Base-by-base conservation (phyloP, 2,329 filamentous ascomycete genomes). In the Alternaria incomplexa region DNA sequence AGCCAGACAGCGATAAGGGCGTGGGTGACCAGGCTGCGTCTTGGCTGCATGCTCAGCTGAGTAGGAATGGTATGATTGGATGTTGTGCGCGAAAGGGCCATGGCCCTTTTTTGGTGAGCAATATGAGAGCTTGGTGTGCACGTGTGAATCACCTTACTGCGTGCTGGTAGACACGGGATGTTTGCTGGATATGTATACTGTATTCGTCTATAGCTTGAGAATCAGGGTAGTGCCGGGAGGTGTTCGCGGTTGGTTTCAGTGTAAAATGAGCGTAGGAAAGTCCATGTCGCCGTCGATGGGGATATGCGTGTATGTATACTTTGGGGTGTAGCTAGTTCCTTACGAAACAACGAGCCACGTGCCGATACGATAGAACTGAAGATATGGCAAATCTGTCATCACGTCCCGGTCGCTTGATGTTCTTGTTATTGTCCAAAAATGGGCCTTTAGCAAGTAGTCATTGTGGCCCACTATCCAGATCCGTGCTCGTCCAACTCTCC, bases 61-160 rank as follows among this genome's bases (percentile, higher is more conserved):
- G 9, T 15, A 9, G 25, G n/a, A 13, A n/a, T 7, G 12, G 32
- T 1, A 5, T 48, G 20, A 59, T 55, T 59, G 50, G 28, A 6
- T 30, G 26, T 5, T n/a, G 1, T n/a, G 17, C 26, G 26, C 17
- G 25, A 30, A 59, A 43, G 57, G 50, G 57, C 51, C 30, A 23
- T 17, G 23, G 30, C 57, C 57, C 57, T 60, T 60, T 60, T 56
- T 60, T 17, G 36, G 36, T 36, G 22, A 6, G 22, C 5, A 30
- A 3, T 10, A 36, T 17, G 2, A 51, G 20, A 23, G 5, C 20
- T n/a, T 13, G 17, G 5, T 2, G 28, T 15, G 8, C 7, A n/a
- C 3, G 8, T 36, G 15, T 2, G 3, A 30, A 4, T 13, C 2
- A 2, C 2, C 17, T 22, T 0, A 3, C 8, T 23, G 48, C 0